Percentiles rank a stretch among this genome's conserved stretches.
phyloP scores from a whole-genome alignment of 2,329 filamentous ascomycete species.

The Ambrosiella cleistominuta region DNA sequence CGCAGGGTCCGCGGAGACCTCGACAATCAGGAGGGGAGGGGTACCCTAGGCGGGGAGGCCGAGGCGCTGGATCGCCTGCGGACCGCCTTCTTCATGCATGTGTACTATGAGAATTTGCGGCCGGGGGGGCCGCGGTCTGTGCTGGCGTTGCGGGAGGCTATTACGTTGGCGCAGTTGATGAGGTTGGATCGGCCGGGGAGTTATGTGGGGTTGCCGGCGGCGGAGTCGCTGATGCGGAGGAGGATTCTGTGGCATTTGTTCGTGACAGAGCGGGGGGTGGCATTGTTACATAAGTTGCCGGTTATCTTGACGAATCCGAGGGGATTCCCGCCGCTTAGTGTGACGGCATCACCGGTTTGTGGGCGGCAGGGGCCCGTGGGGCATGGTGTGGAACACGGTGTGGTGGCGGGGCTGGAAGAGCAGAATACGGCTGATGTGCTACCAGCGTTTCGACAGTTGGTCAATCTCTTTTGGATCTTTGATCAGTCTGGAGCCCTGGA shows the following conservation, averaged over 20 bases:
- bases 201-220: neutral
- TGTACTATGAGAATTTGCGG: slow-evolving; percentile 32
- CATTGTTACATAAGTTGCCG: slow-evolving; percentile 32
- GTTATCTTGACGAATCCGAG: slow-evolving; percentile 23
- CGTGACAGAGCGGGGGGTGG: slow-evolving; percentile 31
- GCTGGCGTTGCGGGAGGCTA: slow-evolving; percentile 31
- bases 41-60: no score
- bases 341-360: neutral
- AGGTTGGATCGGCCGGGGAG: slow-evolving; percentile 23
- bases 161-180: slow-evolving; percentile 34
- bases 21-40: slow-evolving; percentile 14
- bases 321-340: slow-evolving; percentile 22
- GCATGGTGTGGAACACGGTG: neutral
- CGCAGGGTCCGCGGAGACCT: slow-evolving; percentile 15
- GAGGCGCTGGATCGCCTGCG: slow-evolving; percentile 24
- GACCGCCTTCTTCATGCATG: slow-evolving; percentile 33
- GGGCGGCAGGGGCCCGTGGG: slow-evolving; percentile 1
- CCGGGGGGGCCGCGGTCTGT: slow-evolving; percentile 29
- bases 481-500: slow-evolving; percentile 32
- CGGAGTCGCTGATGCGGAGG: slow-evolving; percentile 28
- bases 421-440: slow-evolving; percentile 24
- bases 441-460: slow-evolving; percentile 31
- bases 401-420: slow-evolving; percentile 12
- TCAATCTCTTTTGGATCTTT: slow-evolving; percentile 32
- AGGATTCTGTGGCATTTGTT: slow-evolving; percentile 31